phyloP scores from a whole-genome alignment of 164 flowering plant species.

The Stephania yunnanensis region DNA sequence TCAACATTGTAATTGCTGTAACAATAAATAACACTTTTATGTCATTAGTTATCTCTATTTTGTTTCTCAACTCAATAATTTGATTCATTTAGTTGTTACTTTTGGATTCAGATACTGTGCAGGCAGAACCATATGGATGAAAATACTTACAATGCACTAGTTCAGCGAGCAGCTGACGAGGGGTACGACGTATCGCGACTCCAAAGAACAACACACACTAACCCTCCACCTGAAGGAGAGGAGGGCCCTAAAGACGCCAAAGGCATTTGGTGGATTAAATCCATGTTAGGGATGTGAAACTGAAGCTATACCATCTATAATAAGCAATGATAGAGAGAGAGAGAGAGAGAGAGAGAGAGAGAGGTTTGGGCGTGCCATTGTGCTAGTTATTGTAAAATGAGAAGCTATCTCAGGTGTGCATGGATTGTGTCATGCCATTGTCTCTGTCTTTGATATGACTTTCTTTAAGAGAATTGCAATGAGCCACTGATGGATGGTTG shows the following conservation, averaged over 20 bases:
- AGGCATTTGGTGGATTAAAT: conserved; percentile 91
- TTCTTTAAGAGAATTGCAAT: too few species aligned
- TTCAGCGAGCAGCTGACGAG: conserved; percentile 57
- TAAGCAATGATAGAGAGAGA: not conserved
- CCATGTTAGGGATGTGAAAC: conserved; percentile 46
- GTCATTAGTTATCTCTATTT: too few species aligned
- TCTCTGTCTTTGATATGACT: too few species aligned
- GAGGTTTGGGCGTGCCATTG: not conserved
- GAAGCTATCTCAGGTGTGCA: too few species aligned
- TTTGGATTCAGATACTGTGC: conserved; percentile 50
- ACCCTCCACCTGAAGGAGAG: conserved; percentile 65
- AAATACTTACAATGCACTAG: conserved; percentile 57
- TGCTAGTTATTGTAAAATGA: not conserved
- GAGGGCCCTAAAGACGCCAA: conserved; percentile 57
- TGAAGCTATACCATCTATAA: not conserved
- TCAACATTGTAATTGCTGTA: too few species aligned
- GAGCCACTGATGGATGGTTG: too few species aligned
- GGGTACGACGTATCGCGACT: conserved; percentile 88
- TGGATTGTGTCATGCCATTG: too few species aligned
- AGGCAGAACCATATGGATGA: conserved; percentile 67
- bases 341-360: not conserved
- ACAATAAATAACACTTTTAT: too few species aligned
- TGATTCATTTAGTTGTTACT: not conserved
- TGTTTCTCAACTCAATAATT: too few species aligned
- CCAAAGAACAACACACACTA: conserved; percentile 67